Evolutionary conservation across 1,139 yeast genomes (phyloP).

Genomic region (Lodderomyces parapsilosis): DNA sequence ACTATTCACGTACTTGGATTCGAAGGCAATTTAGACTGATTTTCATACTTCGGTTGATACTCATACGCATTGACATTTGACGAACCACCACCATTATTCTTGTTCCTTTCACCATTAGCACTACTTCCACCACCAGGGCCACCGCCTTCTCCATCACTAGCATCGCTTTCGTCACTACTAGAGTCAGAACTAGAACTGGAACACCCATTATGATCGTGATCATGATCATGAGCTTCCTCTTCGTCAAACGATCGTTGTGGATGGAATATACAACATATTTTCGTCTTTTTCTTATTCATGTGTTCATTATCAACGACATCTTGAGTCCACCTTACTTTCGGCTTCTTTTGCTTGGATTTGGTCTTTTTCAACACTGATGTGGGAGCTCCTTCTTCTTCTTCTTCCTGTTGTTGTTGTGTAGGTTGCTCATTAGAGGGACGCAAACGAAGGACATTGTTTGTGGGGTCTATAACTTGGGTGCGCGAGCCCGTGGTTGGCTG

Average conservation of each 20-base stretch:
- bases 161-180: conserved; percentile 36
- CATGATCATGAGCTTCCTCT: conserved; percentile 18
- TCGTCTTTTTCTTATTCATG: conserved; percentile 83
- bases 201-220: conserved; percentile 7
- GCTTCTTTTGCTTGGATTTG: conserved; percentile 27
- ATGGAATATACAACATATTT: conserved; percentile 94
- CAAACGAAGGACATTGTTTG: conserved; percentile 5
- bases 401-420: background rate
- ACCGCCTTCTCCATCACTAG: conserved; percentile 12
- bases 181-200: conserved; percentile 30
- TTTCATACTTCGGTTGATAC: conserved; percentile 62
- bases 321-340: conserved; percentile 77
- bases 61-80: conserved; percentile 73
- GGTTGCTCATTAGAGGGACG: conserved; percentile 5
- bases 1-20: background rate
- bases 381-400: conserved; percentile 6
- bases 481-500: background rate
- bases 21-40: conserved; percentile 19
- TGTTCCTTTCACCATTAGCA: background rate
- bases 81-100: background rate
- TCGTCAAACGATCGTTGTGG: conserved; percentile 76
- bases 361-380: conserved; percentile 6
- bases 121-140: conserved; percentile 12
- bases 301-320: conserved; percentile 88
- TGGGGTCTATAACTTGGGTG: conserved; percentile 1